Base-by-base conservation (phyloP, 768 basidiomycete species). In the Suillus subaureus region DNA sequence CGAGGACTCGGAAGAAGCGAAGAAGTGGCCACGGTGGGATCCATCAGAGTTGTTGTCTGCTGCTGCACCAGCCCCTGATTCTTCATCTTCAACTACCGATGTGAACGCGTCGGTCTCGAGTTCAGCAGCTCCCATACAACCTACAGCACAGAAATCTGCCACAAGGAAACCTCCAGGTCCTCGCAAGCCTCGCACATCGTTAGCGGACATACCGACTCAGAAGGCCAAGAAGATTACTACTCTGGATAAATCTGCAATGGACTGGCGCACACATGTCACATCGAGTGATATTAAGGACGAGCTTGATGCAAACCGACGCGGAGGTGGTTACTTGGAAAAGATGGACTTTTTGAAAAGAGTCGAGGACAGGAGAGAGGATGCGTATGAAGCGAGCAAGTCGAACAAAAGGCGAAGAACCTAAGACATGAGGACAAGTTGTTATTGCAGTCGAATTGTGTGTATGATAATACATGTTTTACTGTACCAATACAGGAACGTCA, bases 241-340 rank as follows among this genome's bases (percentile, higher is more conserved):
- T 31, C 81, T 96, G 16, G 92, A 94, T 67, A 95, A 94, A 74
- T 93, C 91, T 0, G 87, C 90, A 15, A 87, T 96, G 85, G 94
- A 96, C 73, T 96, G 94, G 94, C 82, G 83, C 35, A 76, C 85
- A 0, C 92, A 94, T 69, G 76, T 93, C 16, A 75, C 82, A 23
- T 67, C 82, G 0, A 71, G 74, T 23, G 83, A 80, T 4, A 71
- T 89, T 11, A 83, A 86, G 66, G 89, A 93, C 69, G 90, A 92
- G 67, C 81, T 96, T n/a, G 86, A 90, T 58, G 85, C 86, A 4
- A 89, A 93, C 66, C 80, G 89, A 56, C 84, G 89, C 49, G 85
- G 88, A 0, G 92, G 91, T 11, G 92, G 93, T 0, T 96, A 91
- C 75, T 79, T 96, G 23, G 93, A 93, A 69, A 94, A 91, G 77